Conservation (phyloP, 2,329 filamentous ascomycete genomes). For the Pseudodiploospora longispora region DNA sequence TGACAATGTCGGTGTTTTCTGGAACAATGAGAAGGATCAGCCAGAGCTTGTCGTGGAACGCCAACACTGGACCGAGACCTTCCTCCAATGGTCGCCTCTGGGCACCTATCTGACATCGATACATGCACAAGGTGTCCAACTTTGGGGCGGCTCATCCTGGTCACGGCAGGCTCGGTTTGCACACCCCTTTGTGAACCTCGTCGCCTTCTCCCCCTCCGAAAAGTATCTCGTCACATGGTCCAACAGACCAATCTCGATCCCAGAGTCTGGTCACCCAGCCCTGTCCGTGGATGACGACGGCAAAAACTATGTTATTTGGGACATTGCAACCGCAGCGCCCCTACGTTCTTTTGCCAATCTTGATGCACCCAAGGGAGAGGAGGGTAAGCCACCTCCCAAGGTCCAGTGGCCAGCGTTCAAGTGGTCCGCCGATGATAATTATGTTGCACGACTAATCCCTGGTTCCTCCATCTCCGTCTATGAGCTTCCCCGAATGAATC, state of each 20-base stretch:
- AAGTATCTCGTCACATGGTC: constrained; percentile 97
- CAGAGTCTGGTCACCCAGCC: constrained; percentile 77
- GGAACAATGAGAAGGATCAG: constrained; percentile 92
- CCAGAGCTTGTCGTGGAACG: constrained; percentile 88
- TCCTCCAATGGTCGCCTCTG: constrained; percentile 94
- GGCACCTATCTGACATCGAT: constrained; percentile 93
- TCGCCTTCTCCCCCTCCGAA: constrained; percentile 91
- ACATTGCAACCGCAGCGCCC: constrained; percentile 80
- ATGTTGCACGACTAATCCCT: constrained; percentile 85
- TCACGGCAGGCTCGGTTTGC: constrained; percentile 85
- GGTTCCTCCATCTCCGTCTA: constrained; percentile 87
- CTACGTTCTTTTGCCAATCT: constrained; percentile 90
- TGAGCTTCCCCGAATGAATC: constrained; percentile 80
- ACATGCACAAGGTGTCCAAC: constrained; percentile 90
- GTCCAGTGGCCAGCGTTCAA: constrained; percentile 98
- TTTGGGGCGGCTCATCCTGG: constrained; percentile 92
- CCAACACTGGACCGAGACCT: constrained; percentile 94
- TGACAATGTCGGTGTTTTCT: constrained; percentile 89
- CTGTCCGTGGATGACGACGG: constrained; percentile 88
- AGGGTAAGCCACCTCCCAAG: constrained; percentile 67
- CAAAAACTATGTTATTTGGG: constrained; percentile 99
- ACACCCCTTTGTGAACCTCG: constrained; percentile 89
- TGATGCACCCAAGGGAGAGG: constrained; percentile 56
- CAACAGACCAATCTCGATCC: constrained; percentile 82
- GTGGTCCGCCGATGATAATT: constrained; percentile 97